A percentile compares a stretch with the other conserved stretches of the same genome.
phyloP scores from a whole-genome alignment of 768 basidiomycete species.

The Tricholoma sp. region DNA sequence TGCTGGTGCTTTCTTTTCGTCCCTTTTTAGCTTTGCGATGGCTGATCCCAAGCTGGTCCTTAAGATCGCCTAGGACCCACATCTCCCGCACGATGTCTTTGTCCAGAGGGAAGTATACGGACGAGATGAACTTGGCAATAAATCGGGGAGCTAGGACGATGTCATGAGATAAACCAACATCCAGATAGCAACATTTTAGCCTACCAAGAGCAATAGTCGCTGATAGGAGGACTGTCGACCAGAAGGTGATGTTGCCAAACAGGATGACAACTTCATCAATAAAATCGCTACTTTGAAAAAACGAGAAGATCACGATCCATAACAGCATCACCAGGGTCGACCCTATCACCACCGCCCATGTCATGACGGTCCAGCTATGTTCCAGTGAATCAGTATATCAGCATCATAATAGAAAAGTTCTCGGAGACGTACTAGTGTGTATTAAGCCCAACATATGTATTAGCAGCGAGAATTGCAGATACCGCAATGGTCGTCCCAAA shows the following conservation, averaged over 20 bases:
- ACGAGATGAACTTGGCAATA: constrained; percentile 64
- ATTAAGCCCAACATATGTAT: constrained; percentile 85
- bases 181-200: constrained; percentile 11
- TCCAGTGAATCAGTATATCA: constrained; percentile 15
- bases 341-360: constrained; percentile 76
- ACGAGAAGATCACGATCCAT: constrained; percentile 90
- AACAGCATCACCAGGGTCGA: constrained; percentile 77
- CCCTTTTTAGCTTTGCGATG: constrained; percentile 54
- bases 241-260: constrained; percentile 78
- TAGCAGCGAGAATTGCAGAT: constrained; percentile 83
- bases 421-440: constrained; percentile 71
- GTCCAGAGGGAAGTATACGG: constrained; percentile 77
- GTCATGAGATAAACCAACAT: background rate
- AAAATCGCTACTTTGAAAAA: constrained; percentile 69
- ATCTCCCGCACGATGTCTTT: constrained; percentile 89
- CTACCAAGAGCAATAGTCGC: constrained; percentile 68
- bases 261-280: constrained; percentile 67
- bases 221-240: constrained; percentile 71
- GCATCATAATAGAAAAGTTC: background rate
- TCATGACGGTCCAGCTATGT: constrained; percentile 74
- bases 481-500: constrained; percentile 91
- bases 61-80: constrained; percentile 82
- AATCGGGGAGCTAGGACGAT: constrained; percentile 66
- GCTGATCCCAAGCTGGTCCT: constrained; percentile 70
- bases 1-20: constrained; percentile 14